Percentiles rank a stretch among this genome's conserved stretches.
These are phyloP conservation scores for Fusarium ramigenum DNA, from an alignment of 2,329 filamentous ascomycete species.

Conservation along the genomic window DNA sequence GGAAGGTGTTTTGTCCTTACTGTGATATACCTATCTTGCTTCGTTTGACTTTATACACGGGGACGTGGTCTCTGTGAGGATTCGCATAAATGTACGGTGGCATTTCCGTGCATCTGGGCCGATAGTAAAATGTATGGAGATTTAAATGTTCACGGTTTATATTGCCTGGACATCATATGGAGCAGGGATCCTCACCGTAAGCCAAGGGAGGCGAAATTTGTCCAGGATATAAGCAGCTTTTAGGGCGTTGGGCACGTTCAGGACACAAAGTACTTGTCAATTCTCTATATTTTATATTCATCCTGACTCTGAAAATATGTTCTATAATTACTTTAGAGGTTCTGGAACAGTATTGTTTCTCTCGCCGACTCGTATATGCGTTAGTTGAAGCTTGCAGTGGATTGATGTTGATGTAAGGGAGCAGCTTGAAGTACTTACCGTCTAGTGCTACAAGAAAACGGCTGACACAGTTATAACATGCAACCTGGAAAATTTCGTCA, in stretches of 20 bases:
- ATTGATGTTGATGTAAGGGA: not conserved
- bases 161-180: not conserved
- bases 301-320: not conserved
- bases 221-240: not conserved
- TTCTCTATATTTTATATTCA: not conserved
- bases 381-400: not conserved
- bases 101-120: not conserved
- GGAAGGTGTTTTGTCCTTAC: not conserved
- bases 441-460: conserved; percentile 4
- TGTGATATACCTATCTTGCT: not conserved
- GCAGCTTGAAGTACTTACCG: not conserved
- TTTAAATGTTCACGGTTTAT: not conserved
- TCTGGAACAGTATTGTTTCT: not conserved
- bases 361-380: not conserved
- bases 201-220: not conserved
- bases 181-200: not conserved
- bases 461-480: conserved; percentile 1
- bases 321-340: not conserved
- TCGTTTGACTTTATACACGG: not conserved
- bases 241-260: rapidly evolving
- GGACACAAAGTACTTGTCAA: too few species aligned
- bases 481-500: not conserved
- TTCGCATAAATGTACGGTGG: not conserved
- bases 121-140: rapidly evolving
- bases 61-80: not conserved